Evolutionary conservation across 495 filamentous ascomycete species (phyloP), one percentile per base, ranked within the genome.

Genomic region (Neurospora sublineolata): DNA sequence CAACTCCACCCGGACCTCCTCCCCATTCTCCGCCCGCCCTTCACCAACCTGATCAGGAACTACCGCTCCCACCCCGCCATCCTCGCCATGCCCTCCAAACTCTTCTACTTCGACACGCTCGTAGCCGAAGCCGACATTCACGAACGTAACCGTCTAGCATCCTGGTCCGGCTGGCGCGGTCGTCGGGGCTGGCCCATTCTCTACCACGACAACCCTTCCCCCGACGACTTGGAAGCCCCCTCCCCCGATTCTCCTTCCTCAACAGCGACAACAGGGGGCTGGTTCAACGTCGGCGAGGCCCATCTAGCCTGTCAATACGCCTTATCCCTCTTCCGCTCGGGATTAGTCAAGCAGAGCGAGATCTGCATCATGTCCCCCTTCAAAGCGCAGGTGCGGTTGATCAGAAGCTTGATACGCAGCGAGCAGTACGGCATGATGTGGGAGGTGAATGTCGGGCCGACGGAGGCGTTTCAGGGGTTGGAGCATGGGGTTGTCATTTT

Each of bases 61-160:
- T 88, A 88, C 75, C 83, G 87, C 67, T 87, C 86, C 23, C 87
- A 89, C 73, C 83, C 85, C 4, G 81, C 87, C 60, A 88, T 89
- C 73, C 76, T 89, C 27, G 83, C 86, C 1, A 79, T 86, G 18
- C 86, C 86, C 7, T 86, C 83, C 9, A 72, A 78, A 0, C 79
- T 88, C 16, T 88, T 87, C 75, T 89, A 89, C 74, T 64, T 80
- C 73, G 83, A 88, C 72, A 88, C 86, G 0, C 79, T 89, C 3
- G 79, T 85, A 11, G 80, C 86, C 0, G 82, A 85, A 73, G 84
- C 85, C 23, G 4, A 60, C 10, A 3, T 0, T 10, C 1, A 46
- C 71, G 71, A 80, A 23, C 80, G 79, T 11, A 70, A 79, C 33
- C 73, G 78, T 11, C 72, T 87, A 4, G 70, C 77, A 12, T 64